Base-by-base conservation (phyloP, 2,329 filamentous ascomycete species). In the Diplodia mutila region DNA sequence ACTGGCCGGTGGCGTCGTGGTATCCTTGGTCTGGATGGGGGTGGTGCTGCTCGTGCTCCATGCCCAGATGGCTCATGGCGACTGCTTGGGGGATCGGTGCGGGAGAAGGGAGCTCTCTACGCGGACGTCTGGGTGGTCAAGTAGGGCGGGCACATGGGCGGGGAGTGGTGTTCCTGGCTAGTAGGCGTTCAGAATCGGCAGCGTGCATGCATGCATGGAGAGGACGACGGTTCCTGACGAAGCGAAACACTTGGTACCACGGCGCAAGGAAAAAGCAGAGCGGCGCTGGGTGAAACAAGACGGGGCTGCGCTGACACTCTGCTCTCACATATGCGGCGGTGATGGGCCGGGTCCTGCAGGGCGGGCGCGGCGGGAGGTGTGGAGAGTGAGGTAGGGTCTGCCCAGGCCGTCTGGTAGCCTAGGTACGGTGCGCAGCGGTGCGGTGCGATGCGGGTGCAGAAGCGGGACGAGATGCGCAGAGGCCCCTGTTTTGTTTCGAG, bases 21-120 rank as follows among this genome's bases (percentile, higher is more conserved):
- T 69, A 70, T 59, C 61, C 65, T 29, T 57, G 27, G 42, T 67
- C 37, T 37, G 34, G 49, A n/a, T 71, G 72, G 23, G 65, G 68
- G 21, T 70, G 71, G 54, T 72, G 71, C 25, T 78, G 76, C 51
- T 79, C 77, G 73, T 79, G 77, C 71, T 80, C 78, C 77, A 80
- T 80, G 69, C 77, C 76, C 72, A 80, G 73, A 70, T 78, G 77
- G 73, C 76, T 80, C 77, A 80, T 80, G 73, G 73, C 73, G 71
- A 52, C 67, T 29, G 25, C 54, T 37, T 14, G 21, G 34, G 68
- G 66, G 69, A 69, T 53, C 7, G 52, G 52, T 29, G 67, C 70
- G 61, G 34, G 71, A 46, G 59, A 71, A 71, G 70, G 65, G 73
- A 72, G 73, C 73, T 71, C 70, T 71, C 64, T 54, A 69, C 70